phyloP scores from a whole-genome alignment of 2,329 filamentous ascomycete species.

The Cladorrhinum sp. region DNA sequence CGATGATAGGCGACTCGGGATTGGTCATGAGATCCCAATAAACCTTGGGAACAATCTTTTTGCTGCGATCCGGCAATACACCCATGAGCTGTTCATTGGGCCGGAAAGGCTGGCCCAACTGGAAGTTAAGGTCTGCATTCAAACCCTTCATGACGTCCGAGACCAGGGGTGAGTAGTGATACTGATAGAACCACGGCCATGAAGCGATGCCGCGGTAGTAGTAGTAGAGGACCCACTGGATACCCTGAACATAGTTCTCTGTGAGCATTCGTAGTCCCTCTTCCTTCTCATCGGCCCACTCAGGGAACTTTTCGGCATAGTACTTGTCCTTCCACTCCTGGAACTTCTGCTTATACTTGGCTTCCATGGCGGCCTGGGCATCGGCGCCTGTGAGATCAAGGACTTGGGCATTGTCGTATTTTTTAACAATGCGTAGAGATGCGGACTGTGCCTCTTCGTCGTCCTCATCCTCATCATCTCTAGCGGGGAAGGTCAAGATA shows the following conservation, averaged over 20 bases:
- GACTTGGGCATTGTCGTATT: constrained; percentile 86
- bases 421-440: constrained; percentile 78
- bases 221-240: constrained; percentile 98
- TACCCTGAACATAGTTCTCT: constrained; percentile 94
- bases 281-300: constrained; percentile 77
- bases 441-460: constrained; percentile 84
- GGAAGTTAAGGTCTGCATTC: constrained; percentile 83
- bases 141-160: constrained; percentile 84
- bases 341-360: constrained; percentile 88
- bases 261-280: constrained; percentile 75
- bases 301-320: constrained; percentile 82
- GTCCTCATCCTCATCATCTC: constrained; percentile 68
- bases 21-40: constrained; percentile 95
- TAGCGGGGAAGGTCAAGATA: constrained; percentile 53
- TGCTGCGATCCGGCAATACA: constrained; percentile 93
- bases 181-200: constrained; percentile 97
- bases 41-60: constrained; percentile 83
- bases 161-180: constrained; percentile 97
- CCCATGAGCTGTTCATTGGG: constrained; percentile 98
- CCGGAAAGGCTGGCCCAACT: constrained; percentile 88
- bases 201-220: constrained; percentile 97
- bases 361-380: constrained; percentile 72
- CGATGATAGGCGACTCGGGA: constrained; percentile 84
- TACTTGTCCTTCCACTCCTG: constrained; percentile 91
- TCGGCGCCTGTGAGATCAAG: constrained; percentile 77